Evolutionary conservation across 306 rosid species (phyloP).

Genomic region (Medicago arabica): DNA sequence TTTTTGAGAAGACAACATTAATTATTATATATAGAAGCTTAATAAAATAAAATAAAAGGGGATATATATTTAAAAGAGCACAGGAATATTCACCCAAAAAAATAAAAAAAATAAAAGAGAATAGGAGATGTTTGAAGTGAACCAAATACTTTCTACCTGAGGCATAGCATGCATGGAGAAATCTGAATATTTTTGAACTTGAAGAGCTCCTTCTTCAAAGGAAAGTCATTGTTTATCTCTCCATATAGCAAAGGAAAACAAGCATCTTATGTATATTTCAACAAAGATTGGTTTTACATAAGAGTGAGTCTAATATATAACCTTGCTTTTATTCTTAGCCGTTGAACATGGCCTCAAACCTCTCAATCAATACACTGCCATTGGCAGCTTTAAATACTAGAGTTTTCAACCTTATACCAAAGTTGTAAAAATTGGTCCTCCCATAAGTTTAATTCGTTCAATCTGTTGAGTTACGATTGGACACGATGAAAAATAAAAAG

Average conservation of each 20-base stretch:
- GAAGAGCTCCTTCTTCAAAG: constrained; percentile 43
- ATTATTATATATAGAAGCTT: not conserved
- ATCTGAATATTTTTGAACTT: not conserved
- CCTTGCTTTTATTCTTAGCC: constrained; percentile 54
- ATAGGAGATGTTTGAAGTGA: constrained; percentile 28
- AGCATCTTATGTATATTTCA: constrained; percentile 17
- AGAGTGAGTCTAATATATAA: constrained; percentile 42
- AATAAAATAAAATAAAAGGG: not conserved
- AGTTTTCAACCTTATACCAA: not conserved
- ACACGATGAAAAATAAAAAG: too few species aligned
- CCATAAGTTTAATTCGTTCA: too few species aligned
- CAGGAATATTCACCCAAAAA: too few species aligned
- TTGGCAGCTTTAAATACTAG: constrained; percentile 7
- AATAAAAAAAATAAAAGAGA: not conserved
- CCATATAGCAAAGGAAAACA: constrained; percentile 18
- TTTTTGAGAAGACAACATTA: too few species aligned
- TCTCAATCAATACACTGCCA: constrained; percentile 21
- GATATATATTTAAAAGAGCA: not conserved
- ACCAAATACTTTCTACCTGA: constrained; percentile 42
- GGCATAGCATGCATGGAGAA: constrained; percentile 43
- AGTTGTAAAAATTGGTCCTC: too few species aligned
- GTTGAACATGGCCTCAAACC: constrained; percentile 47
- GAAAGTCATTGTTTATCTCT: constrained; percentile 40
- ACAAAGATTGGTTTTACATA: constrained; percentile 36
- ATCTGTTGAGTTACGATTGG: too few species aligned